Evolutionary conservation across 306 rosid species (phyloP).

Genomic region (Prunus fruticosa): DNA sequence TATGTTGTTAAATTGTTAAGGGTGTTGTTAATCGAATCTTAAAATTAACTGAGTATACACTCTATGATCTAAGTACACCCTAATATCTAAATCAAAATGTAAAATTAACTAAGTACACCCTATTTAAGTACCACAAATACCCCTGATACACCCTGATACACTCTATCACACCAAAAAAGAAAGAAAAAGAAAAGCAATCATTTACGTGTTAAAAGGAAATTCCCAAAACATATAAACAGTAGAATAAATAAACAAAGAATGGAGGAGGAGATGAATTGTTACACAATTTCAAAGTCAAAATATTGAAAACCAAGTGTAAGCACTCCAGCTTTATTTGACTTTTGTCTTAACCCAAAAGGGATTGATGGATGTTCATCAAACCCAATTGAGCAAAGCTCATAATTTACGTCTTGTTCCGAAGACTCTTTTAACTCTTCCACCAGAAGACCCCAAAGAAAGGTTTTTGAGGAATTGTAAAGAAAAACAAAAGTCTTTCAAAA

Average conservation of each 20-base stretch:
- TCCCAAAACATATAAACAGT: not conserved
- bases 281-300: conserved; percentile 65
- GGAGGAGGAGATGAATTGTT: conserved; percentile 20
- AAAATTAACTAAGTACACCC: too few species aligned
- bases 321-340: not conserved
- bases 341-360: conserved; percentile 34
- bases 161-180: not conserved
- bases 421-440: conserved; percentile 11
- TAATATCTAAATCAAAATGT: too few species aligned
- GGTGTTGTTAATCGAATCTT: too few species aligned
- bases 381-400: conserved; percentile 29
- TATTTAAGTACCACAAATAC: too few species aligned
- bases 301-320: conserved; percentile 17
- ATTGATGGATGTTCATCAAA: conserved; percentile 47
- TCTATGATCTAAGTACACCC: too few species aligned
- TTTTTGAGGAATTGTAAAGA: conserved; percentile 19
- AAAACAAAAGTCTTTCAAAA: not conserved
- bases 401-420: not conserved
- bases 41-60: too few species aligned
- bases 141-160: too few species aligned
- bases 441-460: not conserved
- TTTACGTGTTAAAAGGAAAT: conserved; percentile 23
- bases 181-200: conserved; percentile 12
- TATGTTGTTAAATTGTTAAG: too few species aligned
- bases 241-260: not conserved